A percentile compares a stretch with the other conserved stretches of the same genome.
Evolutionary conservation across 345 rosid species (phyloP).

Genomic region (Schrenkiella parvula): DNA sequence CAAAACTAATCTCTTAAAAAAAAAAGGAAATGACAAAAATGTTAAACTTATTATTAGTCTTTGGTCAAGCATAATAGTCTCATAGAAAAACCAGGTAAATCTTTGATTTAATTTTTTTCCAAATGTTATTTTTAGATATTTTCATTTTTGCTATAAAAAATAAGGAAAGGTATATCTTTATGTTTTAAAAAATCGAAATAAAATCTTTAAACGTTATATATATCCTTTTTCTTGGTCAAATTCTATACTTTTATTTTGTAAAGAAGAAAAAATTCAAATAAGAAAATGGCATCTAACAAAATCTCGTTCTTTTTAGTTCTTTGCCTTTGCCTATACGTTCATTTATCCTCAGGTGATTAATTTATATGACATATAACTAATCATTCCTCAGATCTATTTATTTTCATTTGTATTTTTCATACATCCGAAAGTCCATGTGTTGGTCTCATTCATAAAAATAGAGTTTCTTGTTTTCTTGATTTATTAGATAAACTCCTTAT

Average conservation of each 20-base stretch:
- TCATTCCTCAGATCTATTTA: background rate
- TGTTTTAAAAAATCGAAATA: background rate
- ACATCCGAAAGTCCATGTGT: background rate
- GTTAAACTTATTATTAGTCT: background rate
- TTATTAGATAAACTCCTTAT: background rate
- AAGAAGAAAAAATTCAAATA: background rate
- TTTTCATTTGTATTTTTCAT: background rate
- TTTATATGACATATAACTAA: background rate
- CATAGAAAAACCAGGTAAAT: background rate
- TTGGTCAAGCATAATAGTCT: background rate
- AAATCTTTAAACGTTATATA: background rate
- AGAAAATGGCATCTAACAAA: background rate
- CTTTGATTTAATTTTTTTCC: background rate
- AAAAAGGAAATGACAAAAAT: no score
- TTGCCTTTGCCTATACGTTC: background rate
- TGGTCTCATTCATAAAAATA: background rate
- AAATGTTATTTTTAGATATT: background rate
- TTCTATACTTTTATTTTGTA: background rate
- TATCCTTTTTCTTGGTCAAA: background rate
- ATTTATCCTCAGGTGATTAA: background rate
- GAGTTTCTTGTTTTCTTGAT: background rate
- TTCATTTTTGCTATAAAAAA: background rate
- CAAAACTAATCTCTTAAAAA: no score
- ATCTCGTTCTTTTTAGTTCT: background rate
- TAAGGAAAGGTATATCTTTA: background rate